Evolutionary conservation across 768 basidiomycete genomes (phyloP).

Genomic region (Termitomyces sp.): DNA sequence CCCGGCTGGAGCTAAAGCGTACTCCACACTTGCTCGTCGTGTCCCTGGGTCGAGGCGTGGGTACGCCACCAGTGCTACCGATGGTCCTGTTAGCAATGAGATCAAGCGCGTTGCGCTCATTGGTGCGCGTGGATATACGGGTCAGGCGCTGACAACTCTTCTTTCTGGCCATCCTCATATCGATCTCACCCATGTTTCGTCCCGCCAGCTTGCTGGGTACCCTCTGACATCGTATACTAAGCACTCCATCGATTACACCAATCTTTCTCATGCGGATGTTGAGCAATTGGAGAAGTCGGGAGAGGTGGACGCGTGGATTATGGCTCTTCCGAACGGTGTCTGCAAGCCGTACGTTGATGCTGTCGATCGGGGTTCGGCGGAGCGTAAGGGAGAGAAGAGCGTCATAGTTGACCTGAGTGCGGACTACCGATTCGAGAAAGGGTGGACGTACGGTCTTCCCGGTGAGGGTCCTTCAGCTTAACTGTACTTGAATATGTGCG

Average conservation of each 20-base stretch:
- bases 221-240: conserved; percentile 82
- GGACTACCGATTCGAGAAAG: conserved; percentile 92
- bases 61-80: conserved; percentile 68
- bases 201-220: conserved; percentile 86
- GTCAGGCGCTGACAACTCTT: conserved; percentile 86
- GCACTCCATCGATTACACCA: conserved; percentile 66
- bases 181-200: conserved; percentile 92
- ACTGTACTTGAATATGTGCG: conserved; percentile 24
- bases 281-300: conserved; percentile 85
- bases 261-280: conserved; percentile 76
- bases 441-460: conserved; percentile 97
- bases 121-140: conserved; percentile 95
- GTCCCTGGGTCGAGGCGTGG: conserved; percentile 57
- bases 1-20: conserved; percentile 45
- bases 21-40: conserved; percentile 54
- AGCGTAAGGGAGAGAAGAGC: conserved; percentile 53
- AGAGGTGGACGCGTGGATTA: conserved; percentile 96
- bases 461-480: conserved; percentile 68
- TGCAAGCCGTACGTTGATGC: conserved; percentile 97
- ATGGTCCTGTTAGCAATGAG: conserved; percentile 40
- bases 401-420: conserved; percentile 92
- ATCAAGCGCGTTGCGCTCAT: conserved; percentile 92
- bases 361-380: conserved; percentile 69
- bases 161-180: conserved; percentile 87
- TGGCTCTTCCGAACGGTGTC: conserved; percentile 97